Evolutionary conservation across 2,329 filamentous ascomycete genomes (phyloP), one percentile per base, ranked within the genome.

Genomic region (Tolypocladium paradoxum): DNA sequence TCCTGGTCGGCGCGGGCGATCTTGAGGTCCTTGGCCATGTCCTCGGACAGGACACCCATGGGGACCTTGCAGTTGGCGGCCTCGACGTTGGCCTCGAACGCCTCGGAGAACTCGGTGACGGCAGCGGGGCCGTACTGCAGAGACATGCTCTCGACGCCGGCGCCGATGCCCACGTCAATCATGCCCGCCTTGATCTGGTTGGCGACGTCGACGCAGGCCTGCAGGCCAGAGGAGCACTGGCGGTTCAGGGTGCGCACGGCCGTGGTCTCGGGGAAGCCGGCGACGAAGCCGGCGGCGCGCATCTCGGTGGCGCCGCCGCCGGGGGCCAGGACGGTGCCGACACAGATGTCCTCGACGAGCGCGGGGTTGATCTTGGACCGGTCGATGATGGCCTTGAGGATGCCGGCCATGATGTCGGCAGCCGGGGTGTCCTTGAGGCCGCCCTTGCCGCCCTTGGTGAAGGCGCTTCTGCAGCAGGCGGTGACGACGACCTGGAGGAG

Each of bases 241-340:
- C 93, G 79, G 79, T 97, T 99, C 69, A 96, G 74, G 54, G 84
- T 84, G 73, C 88, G 90, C 54, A 95, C 87, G n/a, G 90, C 87
- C 6, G 90, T 82, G 20, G 82, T 79, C 63, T 88, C 87, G 45
- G 93, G 88, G 76, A 97, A 95, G 47, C 93, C 93, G 49, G 93
- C 93, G 7, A 90, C 89, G 54, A 97, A 78, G 52, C 86, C 85
- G 36, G 93, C 93, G 55, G 90, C 93, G 60, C 93, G 87, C 84
- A 96, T 96, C 75, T 97, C 93, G 48, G 93, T 97, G 24, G 93
- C 93, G 61, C 92, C 93, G 61, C 90, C 93, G 57, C 93, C 93
- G 35, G 92, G 92, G 20, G 92, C 84, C 49, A 99, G 84, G 33
- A 99, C 93, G 53, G 85, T 87, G 60, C 93, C 93, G 54, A 97